A percentile compares a stretch with the other conserved stretches of the same genome.
These are phyloP conservation scores for Aspergillus novoparasiticus DNA, from an alignment of 2,329 filamentous ascomycete species.

Conservation along the genomic window DNA sequence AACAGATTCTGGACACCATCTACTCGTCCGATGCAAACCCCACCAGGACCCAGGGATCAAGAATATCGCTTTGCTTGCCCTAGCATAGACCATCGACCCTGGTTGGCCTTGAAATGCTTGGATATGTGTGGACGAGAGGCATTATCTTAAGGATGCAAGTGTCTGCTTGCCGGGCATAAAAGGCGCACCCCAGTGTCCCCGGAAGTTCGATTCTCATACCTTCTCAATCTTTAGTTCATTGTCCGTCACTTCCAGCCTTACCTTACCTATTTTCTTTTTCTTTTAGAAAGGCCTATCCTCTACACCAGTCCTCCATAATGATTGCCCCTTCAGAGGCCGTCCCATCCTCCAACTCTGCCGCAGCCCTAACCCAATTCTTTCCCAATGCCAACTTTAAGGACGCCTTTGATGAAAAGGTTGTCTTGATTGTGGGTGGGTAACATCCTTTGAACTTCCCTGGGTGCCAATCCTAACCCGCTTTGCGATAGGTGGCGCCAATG, in stretches of 20 bases:
- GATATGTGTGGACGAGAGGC: not conserved
- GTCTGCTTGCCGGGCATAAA: not conserved
- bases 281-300: not conserved
- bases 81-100: not conserved
- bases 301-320: constrained; percentile 10
- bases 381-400: constrained; percentile 15
- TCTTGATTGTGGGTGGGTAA: constrained; percentile 22
- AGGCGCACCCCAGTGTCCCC: not conserved
- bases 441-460: not conserved
- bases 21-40: constrained; percentile 11
- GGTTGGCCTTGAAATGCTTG: not conserved
- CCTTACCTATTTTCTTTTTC: not conserved
- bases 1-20: not conserved
- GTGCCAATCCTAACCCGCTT: not conserved
- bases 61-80: not conserved
- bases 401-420: constrained; percentile 22
- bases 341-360: constrained; percentile 13
- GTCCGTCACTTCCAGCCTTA: not conserved
- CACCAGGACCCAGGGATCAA: constrained; percentile 12
- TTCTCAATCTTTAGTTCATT: not conserved
- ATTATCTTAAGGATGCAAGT: not conserved
- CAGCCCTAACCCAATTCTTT: constrained; percentile 17
- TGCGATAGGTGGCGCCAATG: constrained; percentile 45
- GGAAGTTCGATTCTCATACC: not conserved
- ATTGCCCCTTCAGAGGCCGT: constrained; percentile 22